These are phyloP conservation scores for Saccharomycopsis capsularis DNA, from an alignment of 805 yeast species.

Conservation along the genomic window DNA sequence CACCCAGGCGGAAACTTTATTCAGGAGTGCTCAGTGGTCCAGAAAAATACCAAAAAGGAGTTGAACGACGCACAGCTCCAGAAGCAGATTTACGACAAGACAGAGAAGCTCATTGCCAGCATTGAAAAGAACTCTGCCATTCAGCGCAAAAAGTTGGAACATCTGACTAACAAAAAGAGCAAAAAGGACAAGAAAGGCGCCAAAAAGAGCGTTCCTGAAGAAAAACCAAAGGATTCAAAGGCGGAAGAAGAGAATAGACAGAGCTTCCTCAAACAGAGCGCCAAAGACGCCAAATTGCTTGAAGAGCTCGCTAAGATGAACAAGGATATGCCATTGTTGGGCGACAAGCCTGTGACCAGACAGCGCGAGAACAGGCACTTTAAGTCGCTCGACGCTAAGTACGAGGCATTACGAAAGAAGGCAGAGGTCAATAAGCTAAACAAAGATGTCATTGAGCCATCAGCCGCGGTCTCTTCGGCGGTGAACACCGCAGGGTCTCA, in stretches of 20 bases:
- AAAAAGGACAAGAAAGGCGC: slow-evolving; percentile 16
- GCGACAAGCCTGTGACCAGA: slow-evolving; percentile 2
- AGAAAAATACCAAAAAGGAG: slow-evolving; percentile 48
- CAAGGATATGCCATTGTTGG: slow-evolving; percentile 18
- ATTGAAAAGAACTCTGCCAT: slow-evolving; percentile 70
- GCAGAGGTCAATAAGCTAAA: too few species aligned
- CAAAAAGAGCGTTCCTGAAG: slow-evolving; percentile 3
- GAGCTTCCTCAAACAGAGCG: background rate
- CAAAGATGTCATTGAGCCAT: too few species aligned
- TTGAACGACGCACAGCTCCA: slow-evolving; percentile 56
- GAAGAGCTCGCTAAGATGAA: slow-evolving; percentile 14
- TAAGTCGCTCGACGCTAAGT: slow-evolving; percentile 19
- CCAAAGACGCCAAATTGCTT: background rate
- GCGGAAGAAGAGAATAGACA: background rate
- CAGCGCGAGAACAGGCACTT: slow-evolving; percentile 17
- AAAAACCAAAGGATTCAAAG: background rate
- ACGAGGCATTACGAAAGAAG: slow-evolving; percentile 3
- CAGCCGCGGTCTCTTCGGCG: too few species aligned
- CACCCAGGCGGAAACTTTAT: slow-evolving; percentile 61
- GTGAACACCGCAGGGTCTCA: too few species aligned
- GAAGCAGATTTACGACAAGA: slow-evolving; percentile 49
- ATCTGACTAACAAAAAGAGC: slow-evolving; percentile 14
- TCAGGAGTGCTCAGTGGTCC: slow-evolving; percentile 61
- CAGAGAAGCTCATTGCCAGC: slow-evolving; percentile 47
- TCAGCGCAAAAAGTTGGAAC: slow-evolving; percentile 44